phyloP scores from a whole-genome alignment of 1,284 basidiomycete genomes.

The Tilletia horrida region DNA sequence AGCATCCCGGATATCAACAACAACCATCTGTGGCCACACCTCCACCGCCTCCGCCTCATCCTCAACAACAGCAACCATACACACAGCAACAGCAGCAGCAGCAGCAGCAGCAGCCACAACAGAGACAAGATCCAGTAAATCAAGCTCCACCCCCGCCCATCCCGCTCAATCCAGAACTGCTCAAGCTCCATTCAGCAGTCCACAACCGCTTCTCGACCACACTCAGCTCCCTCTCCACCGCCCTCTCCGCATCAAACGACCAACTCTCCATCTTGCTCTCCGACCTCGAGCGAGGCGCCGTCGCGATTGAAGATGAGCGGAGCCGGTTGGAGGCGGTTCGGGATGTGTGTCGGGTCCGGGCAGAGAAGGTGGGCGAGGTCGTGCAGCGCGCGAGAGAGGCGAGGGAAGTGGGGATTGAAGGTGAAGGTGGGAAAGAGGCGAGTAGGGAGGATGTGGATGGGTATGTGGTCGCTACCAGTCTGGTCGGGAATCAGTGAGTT shows the following conservation, averaged over 20 bases:
- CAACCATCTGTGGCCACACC: conserved; percentile 3
- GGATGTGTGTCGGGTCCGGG: conserved; percentile 79
- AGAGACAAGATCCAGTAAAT: not conserved
- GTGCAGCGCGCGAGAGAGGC: conserved; percentile 68
- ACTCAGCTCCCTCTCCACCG: conserved; percentile 66
- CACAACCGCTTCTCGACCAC: conserved; percentile 72
- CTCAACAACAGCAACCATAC: conserved; percentile 16
- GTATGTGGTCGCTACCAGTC: conserved; percentile 42
- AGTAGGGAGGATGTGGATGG: conserved; percentile 33
- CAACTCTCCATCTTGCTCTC: conserved; percentile 73
- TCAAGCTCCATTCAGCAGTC: conserved; percentile 76
- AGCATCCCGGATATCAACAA: too few species aligned
- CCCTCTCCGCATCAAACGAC: conserved; percentile 68
- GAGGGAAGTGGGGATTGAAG: conserved; percentile 60
- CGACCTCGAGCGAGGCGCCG: conserved; percentile 81
- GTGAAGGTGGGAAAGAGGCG: conserved; percentile 29
- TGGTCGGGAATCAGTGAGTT: conserved; percentile 47
- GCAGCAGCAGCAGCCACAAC: conserved; percentile 15
- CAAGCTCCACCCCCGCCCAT: conserved; percentile 63
- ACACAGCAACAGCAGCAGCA: conserved; percentile 23
- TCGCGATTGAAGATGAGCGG: conserved; percentile 92
- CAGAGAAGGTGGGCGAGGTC: conserved; percentile 65
- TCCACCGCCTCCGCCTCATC: conserved; percentile 13
- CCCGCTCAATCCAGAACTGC: conserved; percentile 71
- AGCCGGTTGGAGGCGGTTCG: conserved; percentile 89